A percentile compares a stretch with the other conserved stretches of the same genome.
Conservation (phyloP, 208 protist genomes). For the Lotmaria passim region DNA sequence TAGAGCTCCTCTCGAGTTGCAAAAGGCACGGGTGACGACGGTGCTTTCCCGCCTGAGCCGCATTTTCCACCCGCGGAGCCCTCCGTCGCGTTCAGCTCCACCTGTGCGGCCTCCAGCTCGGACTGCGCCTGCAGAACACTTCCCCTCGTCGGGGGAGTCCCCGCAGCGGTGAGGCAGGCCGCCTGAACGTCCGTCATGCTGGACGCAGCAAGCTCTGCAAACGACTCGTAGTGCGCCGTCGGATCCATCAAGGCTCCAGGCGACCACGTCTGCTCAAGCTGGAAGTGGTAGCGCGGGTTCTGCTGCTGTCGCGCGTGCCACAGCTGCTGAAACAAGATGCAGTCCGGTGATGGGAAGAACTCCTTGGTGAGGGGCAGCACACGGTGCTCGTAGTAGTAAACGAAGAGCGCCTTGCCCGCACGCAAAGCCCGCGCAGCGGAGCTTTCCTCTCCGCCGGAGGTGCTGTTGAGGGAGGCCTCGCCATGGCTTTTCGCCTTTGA, state of each 20-base stretch:
- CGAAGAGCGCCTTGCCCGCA: slow-evolving; percentile 10
- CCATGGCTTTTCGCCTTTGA: neutral
- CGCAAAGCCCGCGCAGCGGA: slow-evolving; percentile 15
- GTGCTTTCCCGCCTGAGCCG: neutral
- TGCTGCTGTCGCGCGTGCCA: slow-evolving; percentile 40
- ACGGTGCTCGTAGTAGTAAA: slow-evolving; percentile 57
- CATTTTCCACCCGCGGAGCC: neutral
- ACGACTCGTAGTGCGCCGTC: slow-evolving; percentile 39
- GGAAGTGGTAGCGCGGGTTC: slow-evolving; percentile 67
- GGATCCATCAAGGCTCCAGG: slow-evolving; percentile 52
- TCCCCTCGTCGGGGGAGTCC: neutral
- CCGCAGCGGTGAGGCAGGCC: slow-evolving; percentile 12
- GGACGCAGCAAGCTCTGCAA: slow-evolving; percentile 10
- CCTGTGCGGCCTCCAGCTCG: slow-evolving; percentile 19
- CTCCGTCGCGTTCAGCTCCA: neutral
- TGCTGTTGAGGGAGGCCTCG: neutral
- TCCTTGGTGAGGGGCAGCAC: slow-evolving; percentile 52
- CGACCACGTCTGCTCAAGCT: slow-evolving; percentile 44
- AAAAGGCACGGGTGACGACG: slow-evolving; percentile 32
- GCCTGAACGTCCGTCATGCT: slow-evolving; percentile 30
- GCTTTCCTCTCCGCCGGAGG: neutral
- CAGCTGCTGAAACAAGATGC: slow-evolving; percentile 59
- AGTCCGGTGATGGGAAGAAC: slow-evolving; percentile 50
- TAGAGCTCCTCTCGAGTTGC: slow-evolving; percentile 39
- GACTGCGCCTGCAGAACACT: slow-evolving; percentile 5